Percentiles rank a stretch among this genome's conserved stretches.
Evolutionary conservation across 2,329 filamentous ascomycete genomes (phyloP).

Genomic region (Ascochyta viciae-villosae): DNA sequence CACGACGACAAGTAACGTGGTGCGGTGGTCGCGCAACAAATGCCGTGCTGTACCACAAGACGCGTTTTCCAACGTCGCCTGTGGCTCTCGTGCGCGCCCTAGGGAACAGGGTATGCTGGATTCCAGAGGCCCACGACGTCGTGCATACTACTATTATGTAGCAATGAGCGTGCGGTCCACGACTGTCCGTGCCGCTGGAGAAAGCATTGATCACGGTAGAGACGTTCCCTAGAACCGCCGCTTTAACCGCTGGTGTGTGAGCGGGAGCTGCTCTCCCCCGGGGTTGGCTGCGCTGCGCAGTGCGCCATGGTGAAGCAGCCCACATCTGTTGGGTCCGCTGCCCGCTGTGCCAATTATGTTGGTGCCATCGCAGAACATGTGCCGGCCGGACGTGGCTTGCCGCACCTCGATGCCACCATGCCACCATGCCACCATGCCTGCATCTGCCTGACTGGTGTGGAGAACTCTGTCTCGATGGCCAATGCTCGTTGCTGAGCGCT

Average conservation of each 20-base stretch:
- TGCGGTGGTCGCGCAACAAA: not conserved
- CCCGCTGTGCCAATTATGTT: conserved; percentile 1
- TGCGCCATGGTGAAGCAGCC: not conserved
- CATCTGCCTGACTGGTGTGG: conserved; percentile 7
- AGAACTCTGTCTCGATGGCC: conserved; percentile 7
- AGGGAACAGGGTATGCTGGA: conserved; percentile 4
- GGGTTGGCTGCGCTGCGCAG: not conserved
- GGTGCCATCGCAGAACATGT: conserved; percentile 6
- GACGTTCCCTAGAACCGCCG: conserved; percentile 10
- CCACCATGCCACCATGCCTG: conserved; percentile 5
- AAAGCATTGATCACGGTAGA: conserved; percentile 14
- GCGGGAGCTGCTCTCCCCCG: conserved; percentile 1
- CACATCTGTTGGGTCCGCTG: not conserved
- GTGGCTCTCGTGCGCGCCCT: conserved; percentile 14
- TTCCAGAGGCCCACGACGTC: conserved; percentile 7
- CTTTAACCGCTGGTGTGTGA: conserved; percentile 3
- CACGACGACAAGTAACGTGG: conserved; percentile 2
- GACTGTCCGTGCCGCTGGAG: conserved; percentile 17
- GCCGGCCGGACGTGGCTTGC: conserved; percentile 12
- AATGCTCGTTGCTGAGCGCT: not conserved
- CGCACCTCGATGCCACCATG: conserved; percentile 4
- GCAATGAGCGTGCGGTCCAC: conserved; percentile 9
- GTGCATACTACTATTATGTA: not conserved
- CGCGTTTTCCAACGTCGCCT: not conserved
- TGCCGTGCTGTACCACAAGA: conserved; percentile 1